A percentile compares a stretch with the other conserved stretches of the same genome.
These are phyloP conservation scores for Barbatosphaeria neglecta DNA, from an alignment of 495 filamentous ascomycete species.

Conservation along the genomic window DNA sequence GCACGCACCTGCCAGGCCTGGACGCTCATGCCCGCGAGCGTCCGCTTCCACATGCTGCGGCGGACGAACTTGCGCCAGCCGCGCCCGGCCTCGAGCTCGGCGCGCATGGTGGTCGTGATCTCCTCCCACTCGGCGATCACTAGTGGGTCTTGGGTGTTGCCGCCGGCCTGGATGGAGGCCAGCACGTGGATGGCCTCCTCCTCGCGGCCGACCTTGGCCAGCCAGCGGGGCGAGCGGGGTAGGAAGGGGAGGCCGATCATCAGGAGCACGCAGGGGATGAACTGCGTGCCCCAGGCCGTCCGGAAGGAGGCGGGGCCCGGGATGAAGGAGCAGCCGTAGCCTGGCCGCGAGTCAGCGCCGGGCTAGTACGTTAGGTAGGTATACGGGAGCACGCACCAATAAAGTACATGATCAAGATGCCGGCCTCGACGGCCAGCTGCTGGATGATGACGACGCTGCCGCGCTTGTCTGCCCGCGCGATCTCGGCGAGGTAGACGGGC, in stretches of 20 bases:
- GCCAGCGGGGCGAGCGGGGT: slow-evolving; percentile 61
- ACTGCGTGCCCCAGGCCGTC: slow-evolving; percentile 64
- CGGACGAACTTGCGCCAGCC: slow-evolving; percentile 49
- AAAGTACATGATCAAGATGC: slow-evolving; percentile 40
- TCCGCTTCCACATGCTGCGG: slow-evolving; percentile 62
- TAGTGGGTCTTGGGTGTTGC: slow-evolving; percentile 50
- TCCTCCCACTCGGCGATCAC: slow-evolving; percentile 67
- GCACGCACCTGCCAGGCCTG: slow-evolving; percentile 41
- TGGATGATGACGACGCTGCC: slow-evolving; percentile 65
- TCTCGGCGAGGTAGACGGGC: slow-evolving; percentile 71
- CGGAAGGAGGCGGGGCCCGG: slow-evolving; percentile 53
- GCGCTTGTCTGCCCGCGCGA: slow-evolving; percentile 53
- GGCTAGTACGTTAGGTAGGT: too few species aligned
- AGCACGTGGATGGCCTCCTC: slow-evolving; percentile 57
- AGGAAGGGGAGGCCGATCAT: slow-evolving; percentile 57
- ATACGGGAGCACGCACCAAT: too few species aligned
- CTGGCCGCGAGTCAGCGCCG: too few species aligned
- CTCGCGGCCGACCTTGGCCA: slow-evolving; percentile 55
- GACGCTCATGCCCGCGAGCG: slow-evolving; percentile 55
- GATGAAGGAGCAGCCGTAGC: slow-evolving; percentile 47
- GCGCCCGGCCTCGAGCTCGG: slow-evolving; percentile 38
- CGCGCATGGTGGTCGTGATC: slow-evolving; percentile 47
- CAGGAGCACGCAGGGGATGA: slow-evolving; percentile 52
- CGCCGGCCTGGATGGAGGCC: slow-evolving; percentile 57
- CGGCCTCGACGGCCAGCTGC: slow-evolving; percentile 67